Conservation (phyloP, 2,329 filamentous ascomycete species). For the Eurotiales sp. region DNA sequence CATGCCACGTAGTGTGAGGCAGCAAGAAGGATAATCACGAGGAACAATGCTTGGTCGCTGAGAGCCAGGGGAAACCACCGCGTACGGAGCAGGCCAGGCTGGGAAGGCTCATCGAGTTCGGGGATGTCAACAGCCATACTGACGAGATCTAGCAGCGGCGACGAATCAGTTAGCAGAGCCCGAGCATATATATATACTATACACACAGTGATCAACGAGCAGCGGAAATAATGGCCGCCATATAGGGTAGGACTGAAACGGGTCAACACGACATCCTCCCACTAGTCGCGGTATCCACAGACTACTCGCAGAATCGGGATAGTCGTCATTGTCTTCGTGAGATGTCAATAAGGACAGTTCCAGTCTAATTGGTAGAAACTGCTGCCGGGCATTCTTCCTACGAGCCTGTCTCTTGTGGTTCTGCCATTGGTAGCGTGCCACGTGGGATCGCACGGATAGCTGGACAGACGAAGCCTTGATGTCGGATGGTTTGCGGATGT, state of each 20-base stretch:
- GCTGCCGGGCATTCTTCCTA: slow-evolving; percentile 7
- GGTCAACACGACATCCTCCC: slow-evolving; percentile 26
- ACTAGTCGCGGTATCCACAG: slow-evolving; percentile 18
- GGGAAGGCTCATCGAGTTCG: slow-evolving; percentile 35
- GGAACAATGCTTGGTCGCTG: slow-evolving; percentile 37
- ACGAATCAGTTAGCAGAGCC: background rate
- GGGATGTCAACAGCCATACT: slow-evolving; percentile 42
- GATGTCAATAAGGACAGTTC: slow-evolving; percentile 9
- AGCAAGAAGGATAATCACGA: slow-evolving; percentile 40
- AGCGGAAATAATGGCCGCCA: slow-evolving; percentile 33
- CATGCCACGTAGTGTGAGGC: slow-evolving; percentile 40
- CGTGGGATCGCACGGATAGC: slow-evolving; percentile 24
- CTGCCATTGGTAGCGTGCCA: slow-evolving; percentile 25
- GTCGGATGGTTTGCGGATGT: slow-evolving; percentile 23
- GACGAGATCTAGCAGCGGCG: slow-evolving; percentile 29
- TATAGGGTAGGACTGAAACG: slow-evolving; percentile 35
- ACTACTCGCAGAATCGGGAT: too few species aligned
- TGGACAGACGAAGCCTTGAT: slow-evolving; percentile 24
- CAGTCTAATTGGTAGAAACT: slow-evolving; percentile 10
- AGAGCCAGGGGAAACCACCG: slow-evolving; percentile 42
- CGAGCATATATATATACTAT: background rate
- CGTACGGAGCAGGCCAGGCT: slow-evolving; percentile 33
- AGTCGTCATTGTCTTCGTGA: slow-evolving; percentile 7
- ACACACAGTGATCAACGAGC: slow-evolving; percentile 34
- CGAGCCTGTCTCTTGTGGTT: slow-evolving; percentile 7